Evolutionary conservation across 106 monocot genomes (phyloP).

Genomic region (Cymbidium sinense): DNA sequence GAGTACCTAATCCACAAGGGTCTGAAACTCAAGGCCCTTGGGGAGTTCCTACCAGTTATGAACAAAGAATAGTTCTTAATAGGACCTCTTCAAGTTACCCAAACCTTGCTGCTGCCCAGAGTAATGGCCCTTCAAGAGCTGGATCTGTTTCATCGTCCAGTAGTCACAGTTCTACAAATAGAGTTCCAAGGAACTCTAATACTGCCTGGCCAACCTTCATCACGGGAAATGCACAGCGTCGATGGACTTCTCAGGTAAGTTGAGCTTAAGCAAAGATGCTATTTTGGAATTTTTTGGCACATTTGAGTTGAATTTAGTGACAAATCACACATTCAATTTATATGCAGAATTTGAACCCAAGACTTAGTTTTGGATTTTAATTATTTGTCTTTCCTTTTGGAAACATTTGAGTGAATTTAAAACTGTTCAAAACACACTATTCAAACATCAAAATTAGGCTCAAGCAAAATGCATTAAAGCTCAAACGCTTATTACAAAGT

Average conservation of each 20-base stretch:
- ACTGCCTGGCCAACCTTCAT: background rate
- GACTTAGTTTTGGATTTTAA: too few species aligned
- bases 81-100: background rate
- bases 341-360: too few species aligned
- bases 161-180: background rate
- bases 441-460: too few species aligned
- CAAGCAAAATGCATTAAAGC: too few species aligned
- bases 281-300: too few species aligned
- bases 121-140: background rate
- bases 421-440: too few species aligned
- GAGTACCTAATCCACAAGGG: background rate
- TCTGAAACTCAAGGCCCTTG: background rate
- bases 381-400: too few species aligned
- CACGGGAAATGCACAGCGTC: background rate
- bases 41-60: background rate
- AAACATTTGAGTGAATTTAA: too few species aligned
- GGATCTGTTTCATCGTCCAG: background rate
- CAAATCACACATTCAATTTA: too few species aligned
- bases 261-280: background rate
- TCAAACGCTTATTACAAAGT: too few species aligned
- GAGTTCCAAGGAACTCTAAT: constrained; percentile 2
- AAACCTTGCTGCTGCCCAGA: background rate
- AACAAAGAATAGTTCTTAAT: background rate
- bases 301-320: too few species aligned
- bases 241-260: background rate